phyloP scores from a whole-genome alignment of 352 stramenopile species.

The Phytophthora sojae region DNA sequence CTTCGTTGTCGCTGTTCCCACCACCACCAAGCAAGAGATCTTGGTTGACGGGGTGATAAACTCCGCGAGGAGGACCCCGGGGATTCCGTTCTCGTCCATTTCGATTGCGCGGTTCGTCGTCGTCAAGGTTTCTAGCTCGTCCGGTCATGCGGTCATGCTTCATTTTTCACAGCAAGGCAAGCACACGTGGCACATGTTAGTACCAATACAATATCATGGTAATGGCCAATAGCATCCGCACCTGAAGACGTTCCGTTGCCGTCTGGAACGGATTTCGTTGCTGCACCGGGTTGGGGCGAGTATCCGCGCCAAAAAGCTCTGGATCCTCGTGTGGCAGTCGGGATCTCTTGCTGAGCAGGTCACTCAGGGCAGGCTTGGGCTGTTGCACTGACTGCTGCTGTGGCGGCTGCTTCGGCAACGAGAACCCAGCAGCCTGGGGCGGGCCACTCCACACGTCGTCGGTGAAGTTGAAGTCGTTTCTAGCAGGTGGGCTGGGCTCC shows the following conservation, averaged over 20 bases:
- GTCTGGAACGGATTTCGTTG: slow-evolving; percentile 76
- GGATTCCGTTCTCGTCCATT: slow-evolving; percentile 29
- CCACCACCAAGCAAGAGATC: slow-evolving; percentile 65
- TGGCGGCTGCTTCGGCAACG: slow-evolving; percentile 15
- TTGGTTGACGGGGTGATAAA: slow-evolving; percentile 83
- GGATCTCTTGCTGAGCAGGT: slow-evolving; percentile 50
- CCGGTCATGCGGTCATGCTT: slow-evolving; percentile 60
- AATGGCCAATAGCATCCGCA: slow-evolving; percentile 11
- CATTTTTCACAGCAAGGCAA: background rate
- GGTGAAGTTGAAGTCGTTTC: slow-evolving; percentile 21
- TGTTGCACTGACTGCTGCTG: slow-evolving; percentile 13
- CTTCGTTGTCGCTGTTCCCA: slow-evolving; percentile 26
- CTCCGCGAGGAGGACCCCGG: slow-evolving; percentile 45
- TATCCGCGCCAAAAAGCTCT: slow-evolving; percentile 28
- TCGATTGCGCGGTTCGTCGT: slow-evolving; percentile 36
- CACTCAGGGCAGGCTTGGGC: slow-evolving; percentile 32
- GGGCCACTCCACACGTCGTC: slow-evolving; percentile 27
- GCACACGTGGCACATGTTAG: background rate
- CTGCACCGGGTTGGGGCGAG: slow-evolving; percentile 11
- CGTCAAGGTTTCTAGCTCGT: slow-evolving; percentile 45
- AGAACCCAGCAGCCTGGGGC: slow-evolving; percentile 15
- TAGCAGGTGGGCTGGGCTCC: background rate
- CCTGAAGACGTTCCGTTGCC: slow-evolving; percentile 71
- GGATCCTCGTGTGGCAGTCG: slow-evolving; percentile 30
- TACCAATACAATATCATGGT: background rate